Conservation (phyloP, 2,329 filamentous ascomycete species). For the Raffaelea arxii region DNA sequence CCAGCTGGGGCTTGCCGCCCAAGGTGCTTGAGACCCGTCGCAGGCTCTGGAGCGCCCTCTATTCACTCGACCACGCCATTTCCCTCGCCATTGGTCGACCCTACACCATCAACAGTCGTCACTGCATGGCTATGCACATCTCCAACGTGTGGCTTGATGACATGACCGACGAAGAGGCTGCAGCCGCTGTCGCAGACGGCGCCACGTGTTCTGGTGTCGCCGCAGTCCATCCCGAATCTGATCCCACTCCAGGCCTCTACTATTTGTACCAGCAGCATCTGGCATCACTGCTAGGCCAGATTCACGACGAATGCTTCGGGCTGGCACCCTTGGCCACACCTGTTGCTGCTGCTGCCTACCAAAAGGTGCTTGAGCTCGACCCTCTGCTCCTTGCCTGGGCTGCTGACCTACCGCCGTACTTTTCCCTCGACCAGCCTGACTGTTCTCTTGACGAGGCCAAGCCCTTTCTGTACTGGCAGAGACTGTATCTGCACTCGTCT, state of each 20-base stretch:
- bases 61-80: slow-evolving; percentile 28
- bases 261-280: slow-evolving; percentile 12
- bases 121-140: slow-evolving; percentile 23
- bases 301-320: slow-evolving; percentile 28
- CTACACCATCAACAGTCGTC: slow-evolving; percentile 26
- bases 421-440: slow-evolving; percentile 22
- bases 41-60: slow-evolving; percentile 28
- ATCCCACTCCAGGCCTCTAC: not conserved
- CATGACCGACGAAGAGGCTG: slow-evolving; percentile 19
- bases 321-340: slow-evolving; percentile 15
- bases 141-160: slow-evolving; percentile 29
- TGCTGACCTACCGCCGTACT: slow-evolving; percentile 22
- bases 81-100: slow-evolving; percentile 29
- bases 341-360: slow-evolving; percentile 21
- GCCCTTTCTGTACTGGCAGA: slow-evolving; percentile 25
- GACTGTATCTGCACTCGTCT: slow-evolving; percentile 26
- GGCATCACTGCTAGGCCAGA: slow-evolving; percentile 25
- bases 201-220: too few species aligned
- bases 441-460: slow-evolving; percentile 18
- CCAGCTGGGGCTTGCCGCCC: slow-evolving; percentile 25
- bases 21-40: slow-evolving; percentile 27
- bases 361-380: slow-evolving; percentile 25
- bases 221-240: too few species aligned
- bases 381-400: slow-evolving; percentile 23
- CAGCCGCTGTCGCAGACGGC: slow-evolving; percentile 4